phyloP scores from a whole-genome alignment of 495 filamentous ascomycete genomes.

The Aspergillus campestris region DNA sequence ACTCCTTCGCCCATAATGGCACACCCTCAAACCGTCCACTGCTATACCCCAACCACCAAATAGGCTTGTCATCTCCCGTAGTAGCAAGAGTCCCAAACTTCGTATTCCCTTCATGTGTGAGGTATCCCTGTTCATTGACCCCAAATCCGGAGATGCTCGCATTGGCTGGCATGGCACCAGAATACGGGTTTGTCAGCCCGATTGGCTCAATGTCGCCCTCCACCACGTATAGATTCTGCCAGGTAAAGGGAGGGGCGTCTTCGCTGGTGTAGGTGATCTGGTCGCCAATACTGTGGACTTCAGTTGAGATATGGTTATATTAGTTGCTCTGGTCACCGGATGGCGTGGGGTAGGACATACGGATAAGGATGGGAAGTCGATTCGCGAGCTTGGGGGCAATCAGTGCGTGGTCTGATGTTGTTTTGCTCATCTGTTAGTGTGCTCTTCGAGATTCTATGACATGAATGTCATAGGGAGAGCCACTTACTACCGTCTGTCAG shows the following conservation, averaged over 20 bases:
- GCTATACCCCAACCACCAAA: no score
- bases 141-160: slow-evolving; percentile 20
- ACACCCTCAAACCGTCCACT: no score
- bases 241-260: slow-evolving; percentile 17
- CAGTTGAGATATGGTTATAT: slow-evolving; percentile 3
- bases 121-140: slow-evolving; percentile 20
- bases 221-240: slow-evolving; percentile 25
- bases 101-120: slow-evolving; percentile 18
- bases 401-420: slow-evolving; percentile 10
- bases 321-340: background rate
- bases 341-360: slow-evolving; percentile 9
- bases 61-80: no score
- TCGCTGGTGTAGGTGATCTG: slow-evolving; percentile 19
- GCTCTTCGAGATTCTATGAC: background rate
- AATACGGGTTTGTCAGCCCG: slow-evolving; percentile 25
- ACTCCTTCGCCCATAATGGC: no score
- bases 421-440: background rate
- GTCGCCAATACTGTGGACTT: slow-evolving; percentile 12
- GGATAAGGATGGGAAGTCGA: slow-evolving; percentile 16
- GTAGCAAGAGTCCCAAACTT: no score
- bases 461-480: background rate
- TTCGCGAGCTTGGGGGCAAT: slow-evolving; percentile 16
- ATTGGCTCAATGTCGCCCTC: slow-evolving; percentile 15
- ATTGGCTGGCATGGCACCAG: slow-evolving; percentile 18
- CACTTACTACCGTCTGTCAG: slow-evolving; percentile 26